Base-by-base conservation (phyloP, 139 green algal genomes). In the Coccomyxa sp. region DNA sequence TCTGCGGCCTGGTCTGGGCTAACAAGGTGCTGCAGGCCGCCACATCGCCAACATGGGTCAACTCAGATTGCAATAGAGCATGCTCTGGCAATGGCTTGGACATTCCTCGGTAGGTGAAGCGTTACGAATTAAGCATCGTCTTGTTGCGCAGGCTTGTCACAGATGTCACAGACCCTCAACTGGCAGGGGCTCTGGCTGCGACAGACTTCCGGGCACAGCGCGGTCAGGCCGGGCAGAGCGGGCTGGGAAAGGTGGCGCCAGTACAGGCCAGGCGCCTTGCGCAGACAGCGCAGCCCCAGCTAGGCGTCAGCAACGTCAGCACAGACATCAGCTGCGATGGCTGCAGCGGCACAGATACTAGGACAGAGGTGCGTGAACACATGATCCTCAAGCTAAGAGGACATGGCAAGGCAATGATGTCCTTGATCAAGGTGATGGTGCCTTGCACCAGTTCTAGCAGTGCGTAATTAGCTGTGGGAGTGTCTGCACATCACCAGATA, bases 291-390 rank as follows among this genome's bases (percentile, higher is more conserved):
- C 33, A 16, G 34, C 33, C 12, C 9, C 33, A 29, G 24, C 24
- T 34, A 50, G 34, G 33, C 69, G 69, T 41, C 14, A 34, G 12
- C 1, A 31, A 18, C 71, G 40, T 38, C 39, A 37, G 22, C 38
- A 76, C 38, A 37, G 39, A 76, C 35, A 74, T 84, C 7, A 29
- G 36, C 50, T 84, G 80, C 55, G 39, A 78, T 14, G 75, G 75
- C n/a, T 84, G 80, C 39, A 69, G 64, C 29, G 44, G 2, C 50
- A 77, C 68, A 8, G 80, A 84, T 55, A 81, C 54, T 29, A 39
- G 80, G 8, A 38, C 38, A 8, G 7, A 68, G 73, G 73, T 77
- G 37, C 6, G 16, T 36, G 9, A 12, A n/a, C n/a, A n/a, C n/a
- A n/a, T n/a, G n/a, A n/a, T n/a, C n/a, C n/a, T 58, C 14, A 58